A percentile compares a stretch with the other conserved stretches of the same genome.
phyloP scores from a whole-genome alignment of 1,284 basidiomycete genomes.

The Chondrostereum purpureum region DNA sequence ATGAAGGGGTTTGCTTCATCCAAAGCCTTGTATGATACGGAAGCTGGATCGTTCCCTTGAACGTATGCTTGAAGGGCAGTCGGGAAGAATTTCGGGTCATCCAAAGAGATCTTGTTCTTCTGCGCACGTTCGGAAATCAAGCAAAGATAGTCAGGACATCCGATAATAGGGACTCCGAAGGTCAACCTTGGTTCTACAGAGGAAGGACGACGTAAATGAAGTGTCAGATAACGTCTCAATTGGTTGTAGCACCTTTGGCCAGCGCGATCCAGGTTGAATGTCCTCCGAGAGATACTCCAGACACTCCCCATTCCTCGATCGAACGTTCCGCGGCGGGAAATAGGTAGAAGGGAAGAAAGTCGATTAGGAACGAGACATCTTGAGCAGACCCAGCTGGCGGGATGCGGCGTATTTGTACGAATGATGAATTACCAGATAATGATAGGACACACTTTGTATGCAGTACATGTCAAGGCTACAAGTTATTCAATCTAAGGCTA shows the following conservation, averaged over 20 bases:
- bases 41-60: constrained; percentile 35
- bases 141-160: constrained; percentile 69
- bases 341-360: constrained; percentile 73
- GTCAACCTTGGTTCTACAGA: constrained; percentile 62
- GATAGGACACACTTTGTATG: constrained; percentile 50
- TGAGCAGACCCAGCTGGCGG: constrained; percentile 59
- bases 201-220: neutral
- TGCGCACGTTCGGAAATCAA: constrained; percentile 58
- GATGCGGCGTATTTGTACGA: no score
- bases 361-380: constrained; percentile 77
- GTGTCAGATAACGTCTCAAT: neutral
- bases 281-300: constrained; percentile 73
- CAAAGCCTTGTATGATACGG: constrained; percentile 28
- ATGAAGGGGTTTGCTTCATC: constrained; percentile 49
- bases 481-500: neutral
- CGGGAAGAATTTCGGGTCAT: constrained; percentile 52
- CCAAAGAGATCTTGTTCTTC: constrained; percentile 34
- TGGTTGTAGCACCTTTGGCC: constrained; percentile 46
- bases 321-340: constrained; percentile 65
- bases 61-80: constrained; percentile 43
- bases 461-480: constrained; percentile 72
- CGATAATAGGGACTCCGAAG: constrained; percentile 72
- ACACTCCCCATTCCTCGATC: constrained; percentile 64
- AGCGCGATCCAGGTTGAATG: constrained; percentile 73
- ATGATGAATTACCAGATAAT: no score